Evolutionary conservation across 1,139 yeast species (phyloP).

Genomic region (Pichiaceae sp.): DNA sequence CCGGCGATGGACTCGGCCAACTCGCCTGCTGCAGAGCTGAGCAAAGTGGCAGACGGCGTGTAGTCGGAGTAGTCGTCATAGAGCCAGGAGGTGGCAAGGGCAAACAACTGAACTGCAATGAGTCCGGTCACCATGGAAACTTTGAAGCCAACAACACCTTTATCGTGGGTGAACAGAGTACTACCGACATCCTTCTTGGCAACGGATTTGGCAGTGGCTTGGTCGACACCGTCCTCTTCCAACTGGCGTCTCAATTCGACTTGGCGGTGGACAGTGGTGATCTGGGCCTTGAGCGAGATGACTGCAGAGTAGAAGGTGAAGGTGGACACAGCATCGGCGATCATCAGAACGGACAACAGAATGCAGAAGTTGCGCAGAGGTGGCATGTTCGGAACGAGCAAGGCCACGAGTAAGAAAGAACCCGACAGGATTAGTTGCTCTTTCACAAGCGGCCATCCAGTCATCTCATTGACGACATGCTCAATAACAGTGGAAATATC

Average conservation of each 20-base stretch:
- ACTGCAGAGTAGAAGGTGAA: conserved; percentile 83
- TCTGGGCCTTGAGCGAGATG: conserved; percentile 82
- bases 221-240: conserved; percentile 90
- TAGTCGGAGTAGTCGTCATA: conserved; percentile 38
- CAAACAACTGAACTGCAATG: conserved; percentile 66
- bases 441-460: conserved; percentile 58
- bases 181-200: conserved; percentile 35
- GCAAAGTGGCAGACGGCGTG: conserved; percentile 14
- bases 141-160: conserved; percentile 53
- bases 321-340: conserved; percentile 66
- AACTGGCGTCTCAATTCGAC: conserved; percentile 72
- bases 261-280: conserved; percentile 79
- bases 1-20: conserved; percentile 32
- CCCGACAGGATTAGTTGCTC: conserved; percentile 72
- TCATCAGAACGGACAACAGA: conserved; percentile 63
- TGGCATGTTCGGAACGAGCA: conserved; percentile 62
- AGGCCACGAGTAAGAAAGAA: conserved; percentile 60
- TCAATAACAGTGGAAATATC: conserved; percentile 42
- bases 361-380: conserved; percentile 84
- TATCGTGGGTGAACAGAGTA: conserved; percentile 25
- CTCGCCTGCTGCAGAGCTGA: conserved; percentile 1
- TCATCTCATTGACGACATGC: conserved; percentile 58
- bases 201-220: conserved; percentile 63
- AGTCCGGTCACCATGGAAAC: conserved; percentile 61
- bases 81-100: conserved; percentile 68